phyloP scores from a whole-genome alignment of 1,139 yeast genomes.

The Nematodospora anomalae region DNA sequence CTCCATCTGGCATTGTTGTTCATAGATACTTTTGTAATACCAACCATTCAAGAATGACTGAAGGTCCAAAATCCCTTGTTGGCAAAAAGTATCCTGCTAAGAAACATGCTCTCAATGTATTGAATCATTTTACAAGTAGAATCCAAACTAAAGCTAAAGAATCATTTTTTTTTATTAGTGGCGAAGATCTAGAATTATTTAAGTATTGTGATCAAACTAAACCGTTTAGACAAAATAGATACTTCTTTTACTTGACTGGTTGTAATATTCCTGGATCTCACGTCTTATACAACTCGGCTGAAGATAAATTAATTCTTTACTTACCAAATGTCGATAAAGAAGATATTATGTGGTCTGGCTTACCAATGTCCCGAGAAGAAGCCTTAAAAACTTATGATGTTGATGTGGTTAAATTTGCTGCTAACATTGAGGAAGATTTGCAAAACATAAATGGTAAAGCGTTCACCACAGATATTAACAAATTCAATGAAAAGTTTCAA shows the following conservation, averaged over 20 bases:
- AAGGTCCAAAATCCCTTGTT: conserved; percentile 20
- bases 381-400: conserved; percentile 71
- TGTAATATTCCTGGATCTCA: conserved; percentile 77
- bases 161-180: conserved; percentile 58
- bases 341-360: conserved; percentile 95
- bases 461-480: conserved; percentile 47
- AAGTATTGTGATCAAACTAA: conserved; percentile 80
- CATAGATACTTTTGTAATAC: too few relatives aligned
- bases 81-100: conserved; percentile 71
- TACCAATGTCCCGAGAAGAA: conserved; percentile 69
- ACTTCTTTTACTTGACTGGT: conserved; percentile 87
- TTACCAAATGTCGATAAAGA: conserved; percentile 83
- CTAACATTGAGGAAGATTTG: conserved; percentile 27
- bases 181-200: conserved; percentile 59
- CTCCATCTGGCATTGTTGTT: too few relatives aligned
- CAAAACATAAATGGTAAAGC: conserved; percentile 13
- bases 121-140: conserved; percentile 37
- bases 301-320: conserved; percentile 65
- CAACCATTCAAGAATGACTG: conserved; percentile 10
- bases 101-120: conserved; percentile 58
- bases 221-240: conserved; percentile 85
- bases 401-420: conserved; percentile 70
- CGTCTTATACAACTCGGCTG: conserved; percentile 54
- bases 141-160: conserved; percentile 18
- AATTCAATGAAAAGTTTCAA: conserved; percentile 32